A percentile compares a stretch with the other conserved stretches of the same genome.
These are phyloP conservation scores for Hymenoscyphus scutula DNA, from an alignment of 2,329 filamentous ascomycete species.

Conservation along the genomic window DNA sequence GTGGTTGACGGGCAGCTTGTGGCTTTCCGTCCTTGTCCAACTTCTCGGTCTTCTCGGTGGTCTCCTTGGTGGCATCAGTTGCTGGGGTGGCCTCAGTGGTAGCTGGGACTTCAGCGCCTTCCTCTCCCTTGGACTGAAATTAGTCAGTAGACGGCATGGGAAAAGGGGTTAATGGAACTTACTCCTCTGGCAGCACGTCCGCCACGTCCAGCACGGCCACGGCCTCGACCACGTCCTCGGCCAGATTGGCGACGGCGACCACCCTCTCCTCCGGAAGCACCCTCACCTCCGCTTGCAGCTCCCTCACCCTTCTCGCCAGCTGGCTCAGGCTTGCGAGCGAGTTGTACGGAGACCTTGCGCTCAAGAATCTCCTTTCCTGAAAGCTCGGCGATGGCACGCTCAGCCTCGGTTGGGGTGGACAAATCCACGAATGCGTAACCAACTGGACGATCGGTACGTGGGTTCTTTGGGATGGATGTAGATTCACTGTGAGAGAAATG, in stretches of 20 bases:
- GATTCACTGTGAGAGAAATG: conserved; percentile 67
- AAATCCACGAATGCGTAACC: conserved; percentile 99
- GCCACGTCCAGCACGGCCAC: conserved; percentile 65
- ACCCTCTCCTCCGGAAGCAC: conserved; percentile 61
- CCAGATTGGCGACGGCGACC: conserved; percentile 61
- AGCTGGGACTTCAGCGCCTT: conserved; percentile 47
- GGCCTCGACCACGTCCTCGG: conserved; percentile 65
- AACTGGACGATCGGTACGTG: conserved; percentile 95
- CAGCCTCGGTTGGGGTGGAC: conserved; percentile 88
- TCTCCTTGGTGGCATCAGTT: conserved; percentile 58
- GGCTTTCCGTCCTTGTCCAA: conserved; percentile 40
- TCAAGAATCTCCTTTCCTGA: conserved; percentile 97
- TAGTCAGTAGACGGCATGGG: conserved; percentile 21
- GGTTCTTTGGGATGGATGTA: conserved; percentile 98
- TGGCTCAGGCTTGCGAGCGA: conserved; percentile 94
- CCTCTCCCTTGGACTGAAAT: conserved; percentile 31
- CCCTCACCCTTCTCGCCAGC: conserved; percentile 73
- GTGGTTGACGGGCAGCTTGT: conserved; percentile 47
- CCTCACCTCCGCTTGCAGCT: conserved; percentile 70
- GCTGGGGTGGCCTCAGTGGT: conserved; percentile 56
- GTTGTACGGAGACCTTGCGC: conserved; percentile 98
- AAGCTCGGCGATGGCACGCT: conserved; percentile 91
- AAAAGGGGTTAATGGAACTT: conserved; percentile 42
- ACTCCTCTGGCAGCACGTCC: conserved; percentile 62
- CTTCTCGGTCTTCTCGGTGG: conserved; percentile 49